A percentile compares a stretch with the other conserved stretches of the same genome.
These are phyloP conservation scores for Helenozyma rhizophorensis DNA, from an alignment of 805 yeast species.

Conservation along the genomic window DNA sequence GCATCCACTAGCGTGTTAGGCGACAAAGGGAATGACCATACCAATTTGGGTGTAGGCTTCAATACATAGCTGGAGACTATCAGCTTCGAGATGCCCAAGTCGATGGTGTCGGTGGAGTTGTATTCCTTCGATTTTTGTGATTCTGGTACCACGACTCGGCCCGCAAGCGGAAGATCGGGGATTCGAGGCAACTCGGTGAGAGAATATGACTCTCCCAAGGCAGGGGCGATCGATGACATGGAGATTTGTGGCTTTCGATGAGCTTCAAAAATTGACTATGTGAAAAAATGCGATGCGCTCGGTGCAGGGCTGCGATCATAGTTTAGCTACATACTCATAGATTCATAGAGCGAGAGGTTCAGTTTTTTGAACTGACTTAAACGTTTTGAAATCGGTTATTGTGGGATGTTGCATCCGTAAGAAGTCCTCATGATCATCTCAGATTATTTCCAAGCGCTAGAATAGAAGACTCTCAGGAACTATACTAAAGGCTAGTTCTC, in stretches of 20 bases:
- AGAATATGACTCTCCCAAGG: constrained; percentile 16
- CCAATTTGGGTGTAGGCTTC: constrained; percentile 53
- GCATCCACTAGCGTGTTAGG: constrained; percentile 43
- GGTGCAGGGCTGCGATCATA: constrained; percentile 1
- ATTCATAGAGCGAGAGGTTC: no score
- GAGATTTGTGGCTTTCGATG: background rate
- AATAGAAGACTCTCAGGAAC: no score
- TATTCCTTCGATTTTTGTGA: constrained; percentile 7
- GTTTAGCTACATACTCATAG: no score
- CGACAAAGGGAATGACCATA: constrained; percentile 52
- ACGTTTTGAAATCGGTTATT: no score
- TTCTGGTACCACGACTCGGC: constrained; percentile 16
- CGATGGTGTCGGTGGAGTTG: constrained; percentile 30
- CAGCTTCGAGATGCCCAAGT: constrained; percentile 52
- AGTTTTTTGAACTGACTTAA: no score
- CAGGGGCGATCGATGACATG: constrained; percentile 11
- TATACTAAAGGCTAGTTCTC: no score
- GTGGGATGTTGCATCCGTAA: no score
- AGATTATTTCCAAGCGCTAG: no score
- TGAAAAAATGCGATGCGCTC: constrained; percentile 3
- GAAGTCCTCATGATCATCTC: no score
- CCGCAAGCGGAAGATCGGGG: constrained; percentile 13
- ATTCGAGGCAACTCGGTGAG: constrained; percentile 18
- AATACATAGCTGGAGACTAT: constrained; percentile 47
- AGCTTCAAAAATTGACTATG: constrained; percentile 1